A percentile compares a stretch with the other conserved stretches of the same genome.
Conservation (phyloP, 148 eudicot genomes). For the Amaranthus cruentus region DNA sequence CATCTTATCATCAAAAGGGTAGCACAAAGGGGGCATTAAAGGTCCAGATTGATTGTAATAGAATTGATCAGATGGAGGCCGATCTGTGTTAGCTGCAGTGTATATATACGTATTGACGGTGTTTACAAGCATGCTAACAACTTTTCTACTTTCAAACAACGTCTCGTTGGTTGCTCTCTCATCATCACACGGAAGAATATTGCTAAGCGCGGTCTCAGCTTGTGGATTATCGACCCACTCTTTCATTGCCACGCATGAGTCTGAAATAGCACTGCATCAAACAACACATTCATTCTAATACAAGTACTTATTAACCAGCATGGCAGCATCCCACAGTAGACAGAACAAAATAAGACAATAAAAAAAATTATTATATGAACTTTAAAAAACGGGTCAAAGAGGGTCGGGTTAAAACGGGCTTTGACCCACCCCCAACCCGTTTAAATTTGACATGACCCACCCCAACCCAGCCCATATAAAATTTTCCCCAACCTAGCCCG, state of each 20-base stretch:
- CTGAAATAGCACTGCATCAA: slow-evolving; percentile 62
- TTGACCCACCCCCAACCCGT: too few relatives aligned
- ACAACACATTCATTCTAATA: not conserved
- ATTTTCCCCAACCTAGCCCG: too few relatives aligned
- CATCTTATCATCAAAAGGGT: slow-evolving; percentile 64
- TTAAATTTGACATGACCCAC: too few relatives aligned
- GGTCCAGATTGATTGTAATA: slow-evolving; percentile 94
- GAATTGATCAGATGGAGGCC: slow-evolving; percentile 40
- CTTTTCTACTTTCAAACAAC: slow-evolving; percentile 61
- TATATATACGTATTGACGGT: slow-evolving; percentile 60
- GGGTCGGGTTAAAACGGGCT: too few relatives aligned
- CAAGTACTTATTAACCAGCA: not conserved
- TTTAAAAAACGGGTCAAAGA: too few relatives aligned
- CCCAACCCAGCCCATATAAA: too few relatives aligned
- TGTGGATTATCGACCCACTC: slow-evolving; percentile 94
- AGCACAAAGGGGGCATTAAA: slow-evolving; percentile 69
- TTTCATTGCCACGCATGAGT: slow-evolving; percentile 93
- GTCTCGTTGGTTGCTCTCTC: slow-evolving; percentile 77
- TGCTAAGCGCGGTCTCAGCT: slow-evolving; percentile 90
- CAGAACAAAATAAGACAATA: not conserved
- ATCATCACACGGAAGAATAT: slow-evolving; percentile 93
- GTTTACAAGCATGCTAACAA: slow-evolving; percentile 49
- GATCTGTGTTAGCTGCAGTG: slow-evolving; percentile 62
- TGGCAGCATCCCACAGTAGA: not conserved
- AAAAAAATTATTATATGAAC: too few relatives aligned